Base-by-base conservation (phyloP, 495 filamentous ascomycete genomes). In the Lichenothelia convexa region DNA sequence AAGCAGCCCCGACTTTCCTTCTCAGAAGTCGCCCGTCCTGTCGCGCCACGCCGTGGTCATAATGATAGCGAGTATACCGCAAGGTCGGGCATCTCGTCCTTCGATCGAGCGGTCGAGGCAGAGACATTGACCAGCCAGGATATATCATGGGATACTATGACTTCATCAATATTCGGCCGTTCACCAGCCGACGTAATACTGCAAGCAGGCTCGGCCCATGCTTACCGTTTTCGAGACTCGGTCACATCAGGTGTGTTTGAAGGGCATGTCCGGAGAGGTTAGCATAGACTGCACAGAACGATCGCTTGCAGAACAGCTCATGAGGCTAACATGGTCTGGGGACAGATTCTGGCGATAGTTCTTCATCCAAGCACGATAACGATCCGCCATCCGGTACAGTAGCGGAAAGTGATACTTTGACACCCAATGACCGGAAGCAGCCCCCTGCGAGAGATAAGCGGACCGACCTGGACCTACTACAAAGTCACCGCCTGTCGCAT, bases 401-500 rank as follows among this genome's bases (percentile, higher is more conserved):
- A n/a, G n/a, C n/a, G n/a, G n/a, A n/a, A n/a, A n/a, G n/a, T n/a
- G n/a, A n/a, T n/a, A n/a, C n/a, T n/a, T n/a, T n/a, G n/a, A n/a
- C n/a, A n/a, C n/a, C n/a, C n/a, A n/a, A n/a, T n/a, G n/a, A n/a
- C n/a, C n/a, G n/a, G n/a, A n/a, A n/a, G 17, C 31, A 33, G 19
- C 9, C 17, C 9, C 31, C n/a, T 18, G 11, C 9, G 18, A 11
- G 32, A 21, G 31, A 12, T 34, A 39, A 27, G 3, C 39, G 42
- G 21, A 30, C 26, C 2, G 54, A 62, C 32, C 41, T 63, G 4
- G 49, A 59, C 21, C 38, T 57, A 18, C 53, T 62, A 21, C 45
- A 58, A 17, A 63, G 43, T 32, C 57, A 60, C 35, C 53, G 57
- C 9, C 29, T 53, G 13, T 62, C 62, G 4, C 60, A 62, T 32